Percentiles rank a stretch among this genome's conserved stretches.
These are phyloP conservation scores for Aspergillus uvarum DNA, from an alignment of 2,329 filamentous ascomycete species.

Conservation along the genomic window DNA sequence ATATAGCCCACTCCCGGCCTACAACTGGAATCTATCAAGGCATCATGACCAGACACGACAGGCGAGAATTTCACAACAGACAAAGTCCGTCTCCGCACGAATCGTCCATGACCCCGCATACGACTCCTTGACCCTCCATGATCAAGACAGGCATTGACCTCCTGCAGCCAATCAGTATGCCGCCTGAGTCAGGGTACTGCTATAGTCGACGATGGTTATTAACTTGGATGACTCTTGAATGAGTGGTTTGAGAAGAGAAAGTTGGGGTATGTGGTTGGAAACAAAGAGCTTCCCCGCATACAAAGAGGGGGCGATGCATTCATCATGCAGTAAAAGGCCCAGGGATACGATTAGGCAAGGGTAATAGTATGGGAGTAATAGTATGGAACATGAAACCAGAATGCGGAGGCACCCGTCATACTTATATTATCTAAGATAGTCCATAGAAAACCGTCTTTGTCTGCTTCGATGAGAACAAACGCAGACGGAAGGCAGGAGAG, in stretches of 20 bases:
- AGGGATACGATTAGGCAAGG: neutral
- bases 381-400: neutral
- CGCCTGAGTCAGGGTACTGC: neutral
- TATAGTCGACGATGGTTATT: neutral
- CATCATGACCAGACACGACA: neutral
- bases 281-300: conserved; percentile 3
- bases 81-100: conserved; percentile 1
- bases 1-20: neutral
- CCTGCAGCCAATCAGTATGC: neutral
- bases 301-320: conserved; percentile 6
- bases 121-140: neutral
- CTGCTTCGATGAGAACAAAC: neutral
- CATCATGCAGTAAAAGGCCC: conserved; percentile 1
- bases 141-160: neutral
- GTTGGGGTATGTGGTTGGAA: neutral
- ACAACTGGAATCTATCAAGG: neutral
- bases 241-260: neutral
- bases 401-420: neutral
- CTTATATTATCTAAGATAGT: neutral
- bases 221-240: neutral
- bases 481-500: neutral
- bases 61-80: neutral
- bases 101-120: neutral
- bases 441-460: neutral
- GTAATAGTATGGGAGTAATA: too few relatives aligned